Conservation (phyloP, 2,329 filamentous ascomycete genomes). For the Alternaria ventricosa region DNA sequence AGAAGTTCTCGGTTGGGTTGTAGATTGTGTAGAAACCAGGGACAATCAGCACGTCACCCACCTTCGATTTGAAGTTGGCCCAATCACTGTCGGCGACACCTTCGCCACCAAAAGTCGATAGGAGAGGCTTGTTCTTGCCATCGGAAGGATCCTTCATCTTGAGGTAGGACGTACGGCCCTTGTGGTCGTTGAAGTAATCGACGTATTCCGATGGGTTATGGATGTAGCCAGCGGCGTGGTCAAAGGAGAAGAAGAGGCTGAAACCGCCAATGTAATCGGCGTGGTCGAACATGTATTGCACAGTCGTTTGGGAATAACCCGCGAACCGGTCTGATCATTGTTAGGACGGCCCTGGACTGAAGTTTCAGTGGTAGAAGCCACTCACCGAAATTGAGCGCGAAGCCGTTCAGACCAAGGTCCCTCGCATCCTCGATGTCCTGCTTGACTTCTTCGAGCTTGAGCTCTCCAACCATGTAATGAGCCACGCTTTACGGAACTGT, state of each 20-base stretch:
- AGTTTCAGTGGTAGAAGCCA: neutral
- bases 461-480: slow-evolving; percentile 35
- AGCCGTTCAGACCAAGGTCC: slow-evolving; percentile 43
- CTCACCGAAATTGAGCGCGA: slow-evolving; percentile 43
- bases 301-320: slow-evolving; percentile 35
- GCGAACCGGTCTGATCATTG: slow-evolving; percentile 13
- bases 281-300: slow-evolving; percentile 40
- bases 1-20: slow-evolving; percentile 27
- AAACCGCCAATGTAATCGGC: slow-evolving; percentile 36
- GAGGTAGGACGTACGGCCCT: slow-evolving; percentile 34
- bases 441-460: slow-evolving; percentile 21
- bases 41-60: slow-evolving; percentile 39
- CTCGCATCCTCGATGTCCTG: slow-evolving; percentile 39
- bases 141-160: slow-evolving; percentile 21
- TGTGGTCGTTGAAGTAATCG: slow-evolving; percentile 32
- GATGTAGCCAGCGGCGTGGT: slow-evolving; percentile 23
- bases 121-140: slow-evolving; percentile 27
- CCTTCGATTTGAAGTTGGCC: slow-evolving; percentile 31
- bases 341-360: neutral
- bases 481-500: slow-evolving; percentile 18
- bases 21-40: slow-evolving; percentile 37
- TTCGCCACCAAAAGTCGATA: slow-evolving; percentile 44
- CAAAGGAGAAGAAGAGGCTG: slow-evolving; percentile 49
- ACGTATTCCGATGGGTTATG: slow-evolving; percentile 19
- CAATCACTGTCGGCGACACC: slow-evolving; percentile 23